A percentile compares a stretch with the other conserved stretches of the same genome.
Conservation (phyloP, 306 rosid genomes). For the Astragalus glycyphyllos region DNA sequence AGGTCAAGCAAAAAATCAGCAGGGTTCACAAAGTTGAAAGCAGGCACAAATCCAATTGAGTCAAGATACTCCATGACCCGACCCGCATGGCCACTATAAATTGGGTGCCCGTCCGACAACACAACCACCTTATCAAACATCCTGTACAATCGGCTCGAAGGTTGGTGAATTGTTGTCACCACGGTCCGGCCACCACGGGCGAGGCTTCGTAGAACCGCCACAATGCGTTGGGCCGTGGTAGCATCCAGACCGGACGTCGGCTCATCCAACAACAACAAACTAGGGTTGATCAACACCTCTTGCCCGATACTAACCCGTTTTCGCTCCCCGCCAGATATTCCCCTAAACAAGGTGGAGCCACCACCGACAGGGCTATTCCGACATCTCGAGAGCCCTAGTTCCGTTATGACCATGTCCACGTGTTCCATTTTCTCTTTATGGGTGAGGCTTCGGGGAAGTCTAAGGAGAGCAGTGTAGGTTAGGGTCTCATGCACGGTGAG, state of each 20-base stretch:
- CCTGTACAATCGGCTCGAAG: slow-evolving; percentile 61
- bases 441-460: slow-evolving; percentile 60
- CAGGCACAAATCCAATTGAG: slow-evolving; percentile 56
- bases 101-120: slow-evolving; percentile 61
- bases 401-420: slow-evolving; percentile 52
- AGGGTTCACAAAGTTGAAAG: slow-evolving; percentile 64
- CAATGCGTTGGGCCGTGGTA: slow-evolving; percentile 67
- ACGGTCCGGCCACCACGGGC: slow-evolving; percentile 65
- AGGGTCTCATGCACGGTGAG: slow-evolving; percentile 69
- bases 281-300: slow-evolving; percentile 73
- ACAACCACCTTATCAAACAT: slow-evolving; percentile 78
- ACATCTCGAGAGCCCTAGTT: slow-evolving; percentile 60
- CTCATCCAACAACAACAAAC: slow-evolving; percentile 66
- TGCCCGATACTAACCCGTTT: slow-evolving; percentile 82
- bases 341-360: slow-evolving; percentile 52
- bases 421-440: slow-evolving; percentile 60
- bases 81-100: slow-evolving; percentile 58
- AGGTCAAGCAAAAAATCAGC: slow-evolving; percentile 80
- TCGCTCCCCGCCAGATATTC: slow-evolving; percentile 71
- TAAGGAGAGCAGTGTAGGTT: slow-evolving; percentile 61
- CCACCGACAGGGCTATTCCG: slow-evolving; percentile 59
- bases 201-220: slow-evolving; percentile 44
- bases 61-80: slow-evolving; percentile 67
- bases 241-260: slow-evolving; percentile 79
- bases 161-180: slow-evolving; percentile 74